Conservation (phyloP, 331 rosid genomes). For the Malus hybrid region DNA sequence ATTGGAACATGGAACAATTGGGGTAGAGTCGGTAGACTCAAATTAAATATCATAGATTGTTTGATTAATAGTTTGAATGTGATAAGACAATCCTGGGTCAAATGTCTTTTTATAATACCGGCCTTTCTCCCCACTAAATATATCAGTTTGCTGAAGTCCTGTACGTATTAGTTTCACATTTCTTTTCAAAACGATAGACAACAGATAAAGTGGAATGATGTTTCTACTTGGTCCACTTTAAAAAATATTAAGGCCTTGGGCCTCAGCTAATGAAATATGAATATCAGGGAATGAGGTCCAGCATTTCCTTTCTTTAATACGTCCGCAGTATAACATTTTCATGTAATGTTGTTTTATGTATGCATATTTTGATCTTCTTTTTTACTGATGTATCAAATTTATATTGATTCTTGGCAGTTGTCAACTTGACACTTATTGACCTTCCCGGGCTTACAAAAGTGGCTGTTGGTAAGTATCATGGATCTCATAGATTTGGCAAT, state of each 20-base stretch:
- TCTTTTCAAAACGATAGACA: background rate
- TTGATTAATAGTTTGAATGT: background rate
- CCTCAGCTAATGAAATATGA: background rate
- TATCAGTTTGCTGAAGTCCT: background rate
- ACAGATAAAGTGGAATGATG: background rate
- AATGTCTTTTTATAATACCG: background rate
- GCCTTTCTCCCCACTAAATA: background rate
- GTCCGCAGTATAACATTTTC: background rate
- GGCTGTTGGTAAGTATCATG: conserved; percentile 70
- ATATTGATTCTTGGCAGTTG: conserved; percentile 54
- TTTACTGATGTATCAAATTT: background rate
- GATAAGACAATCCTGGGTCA: background rate
- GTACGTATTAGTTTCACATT: background rate
- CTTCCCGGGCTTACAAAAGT: conserved; percentile 99
- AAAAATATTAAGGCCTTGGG: background rate
- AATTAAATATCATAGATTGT: background rate
- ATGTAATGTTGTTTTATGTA: background rate
- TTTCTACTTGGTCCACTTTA: background rate
- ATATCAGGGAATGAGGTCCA: background rate
- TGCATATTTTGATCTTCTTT: background rate
- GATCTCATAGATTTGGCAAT: conserved; percentile 3
- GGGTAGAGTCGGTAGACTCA: background rate
- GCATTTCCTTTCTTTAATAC: background rate
- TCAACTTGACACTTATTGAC: conserved; percentile 87
- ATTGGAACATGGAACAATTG: background rate